phyloP scores from a whole-genome alignment of 257 asterid genomes.

The Orobanche coerulescens region DNA sequence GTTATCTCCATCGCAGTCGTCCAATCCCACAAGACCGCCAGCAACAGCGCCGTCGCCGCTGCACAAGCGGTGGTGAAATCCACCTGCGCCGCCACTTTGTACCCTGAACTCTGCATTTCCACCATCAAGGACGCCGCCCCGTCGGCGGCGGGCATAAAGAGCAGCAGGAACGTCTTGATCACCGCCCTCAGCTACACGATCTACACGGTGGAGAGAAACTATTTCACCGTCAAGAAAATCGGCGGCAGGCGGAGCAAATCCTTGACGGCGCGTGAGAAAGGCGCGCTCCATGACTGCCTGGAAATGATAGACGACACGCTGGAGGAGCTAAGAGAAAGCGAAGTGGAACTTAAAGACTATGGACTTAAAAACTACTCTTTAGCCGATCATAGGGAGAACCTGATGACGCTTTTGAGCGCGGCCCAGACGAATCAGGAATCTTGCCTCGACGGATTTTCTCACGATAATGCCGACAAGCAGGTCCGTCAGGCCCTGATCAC shows the following conservation, averaged over 20 bases:
- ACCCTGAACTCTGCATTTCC: constrained; percentile 6
- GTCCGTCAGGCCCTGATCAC: constrained; percentile 28
- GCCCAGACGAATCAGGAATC: constrained; percentile 63
- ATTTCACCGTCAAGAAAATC: constrained; percentile 39
- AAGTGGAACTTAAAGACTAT: constrained; percentile 25
- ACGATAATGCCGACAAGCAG: constrained; percentile 40
- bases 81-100: constrained; percentile 5
- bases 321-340: constrained; percentile 38
- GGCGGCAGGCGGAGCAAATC: neutral
- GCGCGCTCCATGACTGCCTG: constrained; percentile 57
- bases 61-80: constrained; percentile 13
- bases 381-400: constrained; percentile 31
- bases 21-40: neutral
- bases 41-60: neutral
- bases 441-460: constrained; percentile 65
- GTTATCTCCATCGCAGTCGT: neutral
- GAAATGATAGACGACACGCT: constrained; percentile 49
- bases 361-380: constrained; percentile 32
- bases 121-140: constrained; percentile 9
- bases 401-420: constrained; percentile 42
- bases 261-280: constrained; percentile 41
- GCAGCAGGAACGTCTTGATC: constrained; percentile 44
- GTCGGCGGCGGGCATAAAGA: constrained; percentile 16
- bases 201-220: constrained; percentile 44
- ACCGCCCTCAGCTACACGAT: constrained; percentile 52